A percentile compares a stretch with the other conserved stretches of the same genome.
Evolutionary conservation across 2,329 filamentous ascomycete species (phyloP).

Genomic region (Diaporthe citrichinensis): DNA sequence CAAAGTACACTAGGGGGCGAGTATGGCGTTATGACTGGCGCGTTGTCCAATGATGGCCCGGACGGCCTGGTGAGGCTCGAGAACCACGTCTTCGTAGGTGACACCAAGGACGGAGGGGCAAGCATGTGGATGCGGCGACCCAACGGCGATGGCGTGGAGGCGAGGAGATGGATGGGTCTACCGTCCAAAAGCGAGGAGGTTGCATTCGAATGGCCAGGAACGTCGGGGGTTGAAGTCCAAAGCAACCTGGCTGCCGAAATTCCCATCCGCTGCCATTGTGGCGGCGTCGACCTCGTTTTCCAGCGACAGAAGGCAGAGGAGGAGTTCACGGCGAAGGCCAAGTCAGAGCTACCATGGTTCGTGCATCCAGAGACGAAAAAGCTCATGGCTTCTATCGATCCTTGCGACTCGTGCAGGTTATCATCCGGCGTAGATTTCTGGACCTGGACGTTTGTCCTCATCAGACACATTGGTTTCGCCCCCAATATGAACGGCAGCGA

Average conservation of each 20-base stretch:
- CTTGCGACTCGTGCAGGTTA: constrained; percentile 63
- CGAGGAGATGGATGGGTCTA: constrained; percentile 48
- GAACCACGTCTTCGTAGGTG: constrained; percentile 61
- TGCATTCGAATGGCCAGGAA: constrained; percentile 46
- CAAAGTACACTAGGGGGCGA: constrained; percentile 39
- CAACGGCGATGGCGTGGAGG: constrained; percentile 49
- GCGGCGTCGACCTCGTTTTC: constrained; percentile 59
- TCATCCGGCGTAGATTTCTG: constrained; percentile 58
- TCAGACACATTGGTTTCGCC: constrained; percentile 56
- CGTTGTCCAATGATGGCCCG: constrained; percentile 50
- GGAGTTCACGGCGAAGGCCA: constrained; percentile 46
- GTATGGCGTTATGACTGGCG: constrained; percentile 56
- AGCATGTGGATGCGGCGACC: constrained; percentile 59
- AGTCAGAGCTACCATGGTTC: constrained; percentile 56
- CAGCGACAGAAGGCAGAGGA: constrained; percentile 48
- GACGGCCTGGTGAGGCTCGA: constrained; percentile 50
- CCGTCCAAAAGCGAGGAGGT: constrained; percentile 48
- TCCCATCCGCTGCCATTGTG: constrained; percentile 61
- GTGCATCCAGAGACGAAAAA: constrained; percentile 60
- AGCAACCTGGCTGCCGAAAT: constrained; percentile 46
- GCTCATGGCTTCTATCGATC: constrained; percentile 56
- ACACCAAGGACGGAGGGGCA: constrained; percentile 67
- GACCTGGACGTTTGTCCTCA: constrained; percentile 60
- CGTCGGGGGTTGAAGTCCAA: constrained; percentile 38
- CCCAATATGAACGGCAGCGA: constrained; percentile 21